Evolutionary conservation across 129 eudicot genomes (phyloP), one percentile per base, ranked within the genome.

Genomic region (Flaveria robusta): DNA sequence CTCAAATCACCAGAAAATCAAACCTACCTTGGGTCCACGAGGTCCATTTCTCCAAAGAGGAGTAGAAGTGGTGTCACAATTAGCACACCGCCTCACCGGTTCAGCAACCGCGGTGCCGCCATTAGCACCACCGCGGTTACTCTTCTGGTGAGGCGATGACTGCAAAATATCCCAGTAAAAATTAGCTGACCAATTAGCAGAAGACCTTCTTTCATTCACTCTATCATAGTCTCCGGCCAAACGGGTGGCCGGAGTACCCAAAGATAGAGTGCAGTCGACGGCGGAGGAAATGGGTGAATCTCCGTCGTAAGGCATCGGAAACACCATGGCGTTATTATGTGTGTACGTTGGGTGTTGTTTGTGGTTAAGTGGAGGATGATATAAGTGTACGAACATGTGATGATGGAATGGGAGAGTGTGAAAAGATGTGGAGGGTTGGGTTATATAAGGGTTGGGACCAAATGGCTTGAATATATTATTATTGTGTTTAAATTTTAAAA

Each of bases 21-120:
- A 42, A 59, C 7, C 2, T 59, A 92, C 98, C 98, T 93, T 93
- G 1, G 98, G 98, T 71, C 98, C 98, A n/a, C 97, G 81, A 0
- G 98, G 98, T 19, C 98, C 98, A 56, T 93, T 93, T 51, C 98
- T 80, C 98, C 98, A 93, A 3, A 93, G 97, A 7, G 98, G 98
- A 5, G 98, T 93, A 55, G 98, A 91, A 65, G 98, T 93, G 80
- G 98, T 93, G 84, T 93, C 96, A 66, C 98, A 93, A 68, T 93
- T 93, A 56, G 98, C 96, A 41, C 98, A 91, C 20, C 99, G 88
- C 22, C 98, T 87, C 0, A 88, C 87, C 9, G 93, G 78, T 67
- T 89, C 96, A 2, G 41, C 75, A 18, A 66, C 75, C 27, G 27
- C 20, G 37, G 70, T 19, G 39, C 51, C 76, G 41, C 70, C 76